phyloP scores from a whole-genome alignment of 192 early-diverging fungal species.

The Gamsiella multidivaricata region DNA sequence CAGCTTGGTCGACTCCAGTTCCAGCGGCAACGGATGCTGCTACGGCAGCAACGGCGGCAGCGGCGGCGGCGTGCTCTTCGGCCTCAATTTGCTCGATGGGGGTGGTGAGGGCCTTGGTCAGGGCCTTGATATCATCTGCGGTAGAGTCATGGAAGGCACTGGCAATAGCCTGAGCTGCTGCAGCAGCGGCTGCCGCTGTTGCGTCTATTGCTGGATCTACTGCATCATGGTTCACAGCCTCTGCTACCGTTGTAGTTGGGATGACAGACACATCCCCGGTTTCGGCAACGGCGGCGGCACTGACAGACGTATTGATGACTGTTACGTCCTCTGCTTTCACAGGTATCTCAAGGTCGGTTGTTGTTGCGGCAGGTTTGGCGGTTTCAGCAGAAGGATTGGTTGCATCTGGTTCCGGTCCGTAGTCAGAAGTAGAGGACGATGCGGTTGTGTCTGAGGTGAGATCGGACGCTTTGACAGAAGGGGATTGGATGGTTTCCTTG shows the following conservation, averaged over 20 bases:
- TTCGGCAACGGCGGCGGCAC: neutral
- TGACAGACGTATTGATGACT: neutral
- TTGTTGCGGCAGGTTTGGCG: too few species aligned
- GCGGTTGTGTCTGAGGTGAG: neutral
- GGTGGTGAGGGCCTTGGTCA: slow-evolving; percentile 40
- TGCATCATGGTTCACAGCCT: neutral
- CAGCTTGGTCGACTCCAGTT: neutral
- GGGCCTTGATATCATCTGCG: slow-evolving; percentile 25
- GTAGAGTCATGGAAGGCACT: slow-evolving; percentile 1
- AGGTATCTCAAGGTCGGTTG: neutral
- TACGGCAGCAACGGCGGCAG: slow-evolving; percentile 20
- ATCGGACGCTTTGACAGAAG: too few species aligned
- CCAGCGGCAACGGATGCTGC: slow-evolving; percentile 25
- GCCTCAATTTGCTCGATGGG: slow-evolving; percentile 20
- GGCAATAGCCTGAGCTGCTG: neutral
- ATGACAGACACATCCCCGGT: neutral
- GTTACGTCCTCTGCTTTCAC: neutral
- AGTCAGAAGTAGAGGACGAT: neutral
- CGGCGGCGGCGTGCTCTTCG: slow-evolving; percentile 8
- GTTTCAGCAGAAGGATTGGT: neutral
- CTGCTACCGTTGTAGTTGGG: neutral
- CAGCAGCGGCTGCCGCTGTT: neutral
- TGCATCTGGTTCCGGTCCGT: too few species aligned
- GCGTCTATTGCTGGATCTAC: neutral
- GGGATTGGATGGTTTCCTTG: slow-evolving; percentile 1